Base-by-base conservation (phyloP, 768 basidiomycete genomes). In the Harrya chromipes region DNA sequence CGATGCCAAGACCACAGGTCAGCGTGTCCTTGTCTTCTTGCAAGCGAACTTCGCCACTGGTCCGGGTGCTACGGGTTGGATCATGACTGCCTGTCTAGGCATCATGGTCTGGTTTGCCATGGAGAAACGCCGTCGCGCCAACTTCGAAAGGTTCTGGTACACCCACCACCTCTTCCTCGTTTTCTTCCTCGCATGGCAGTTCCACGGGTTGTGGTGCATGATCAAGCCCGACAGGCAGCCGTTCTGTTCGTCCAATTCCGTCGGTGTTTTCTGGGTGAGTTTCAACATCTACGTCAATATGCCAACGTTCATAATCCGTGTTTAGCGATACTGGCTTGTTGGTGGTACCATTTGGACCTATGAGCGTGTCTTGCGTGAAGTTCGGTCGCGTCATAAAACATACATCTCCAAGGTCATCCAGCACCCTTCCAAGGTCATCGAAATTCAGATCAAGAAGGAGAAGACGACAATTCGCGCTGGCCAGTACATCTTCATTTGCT, bases 171-270 rank as follows among this genome's bases (percentile, higher is more conserved):
- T 97, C 53, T 95, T 94, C 74, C 81, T 95, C 61, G 65, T 90
- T 50, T 95, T 95, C 81, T 97, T 97, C 76, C 79, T 92, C 66
- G 74, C 77, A 64, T 97, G 94, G 94, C 94, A 97, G 67, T 74
- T 95, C 26, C 94, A 94, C 63, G 93, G 93, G 46, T 87, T 94
- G 88, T 94, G 91, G 81, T 94, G 92, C 72, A 92, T 94, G 90
- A 91, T 94, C 72, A 73, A 89, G 70, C 93, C 94, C 21, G 92
- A 97, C 69, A 77, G 88, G 47, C 78, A 88, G 1, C 92, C 92
- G 0, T 94, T 77, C 70, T 98, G 94, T 71, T 90, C 88, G 4
- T 87, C 68, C 68, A 87, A 87, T 64, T 80, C 72, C 33, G 85
- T 94, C 55, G 94, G 93, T 57, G 91, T 95, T 53, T 97, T 98